These are phyloP conservation scores for Gynostemma pentaphyllum DNA, from an alignment of 306 rosid genomes.

Conservation along the genomic window DNA sequence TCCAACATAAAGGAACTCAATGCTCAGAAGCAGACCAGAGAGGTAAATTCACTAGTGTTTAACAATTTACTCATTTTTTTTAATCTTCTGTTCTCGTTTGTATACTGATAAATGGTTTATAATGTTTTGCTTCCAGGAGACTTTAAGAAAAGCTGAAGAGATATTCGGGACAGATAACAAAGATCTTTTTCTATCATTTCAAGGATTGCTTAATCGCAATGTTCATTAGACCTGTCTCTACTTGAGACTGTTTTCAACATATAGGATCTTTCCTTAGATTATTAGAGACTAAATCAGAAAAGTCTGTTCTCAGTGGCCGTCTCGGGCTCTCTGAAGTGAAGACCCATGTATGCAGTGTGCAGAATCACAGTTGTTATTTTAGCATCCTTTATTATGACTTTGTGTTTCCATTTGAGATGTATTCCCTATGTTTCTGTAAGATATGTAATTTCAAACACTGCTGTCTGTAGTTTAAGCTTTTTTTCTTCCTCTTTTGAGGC, in stretches of 20 bases:
- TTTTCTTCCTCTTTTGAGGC: not conserved
- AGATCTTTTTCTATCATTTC: conserved; percentile 82
- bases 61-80: conserved; percentile 8
- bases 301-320: not conserved
- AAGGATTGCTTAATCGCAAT: conserved; percentile 84
- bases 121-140: conserved; percentile 48
- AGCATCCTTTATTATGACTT: not conserved
- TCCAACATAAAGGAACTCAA: conserved; percentile 91
- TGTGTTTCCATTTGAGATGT: too few relatives aligned
- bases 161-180: conserved; percentile 94
- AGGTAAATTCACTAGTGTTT: conserved; percentile 36
- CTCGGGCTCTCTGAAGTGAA: not conserved
- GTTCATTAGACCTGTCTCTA: conserved; percentile 36
- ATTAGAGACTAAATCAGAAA: not conserved
- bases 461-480: conserved; percentile 3
- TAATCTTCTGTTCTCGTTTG: conserved; percentile 8
- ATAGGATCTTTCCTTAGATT: conserved; percentile 25
- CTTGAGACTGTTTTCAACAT: conserved; percentile 16
- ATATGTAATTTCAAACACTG: not conserved
- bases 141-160: conserved; percentile 90
- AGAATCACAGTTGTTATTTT: not conserved
- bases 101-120: conserved; percentile 9
- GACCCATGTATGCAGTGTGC: not conserved
- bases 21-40: conserved; percentile 94
- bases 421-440: not conserved